Base-by-base conservation (phyloP, 805 yeast species). In the Saccharomycopsis babjevae region DNA sequence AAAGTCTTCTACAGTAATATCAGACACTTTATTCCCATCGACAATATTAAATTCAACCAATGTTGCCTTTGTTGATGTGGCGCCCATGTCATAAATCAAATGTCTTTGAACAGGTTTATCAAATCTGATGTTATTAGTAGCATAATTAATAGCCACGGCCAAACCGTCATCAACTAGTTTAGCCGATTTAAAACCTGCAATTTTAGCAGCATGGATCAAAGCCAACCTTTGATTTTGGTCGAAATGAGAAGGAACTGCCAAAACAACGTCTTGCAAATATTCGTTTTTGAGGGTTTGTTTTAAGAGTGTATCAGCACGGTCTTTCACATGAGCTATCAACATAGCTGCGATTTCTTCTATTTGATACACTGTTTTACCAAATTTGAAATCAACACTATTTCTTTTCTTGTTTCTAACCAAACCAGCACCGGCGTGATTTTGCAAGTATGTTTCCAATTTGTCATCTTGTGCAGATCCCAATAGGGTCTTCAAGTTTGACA, bases 1-100 rank as follows among this genome's bases (percentile, higher is more conserved):
- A 63, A 84, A 82, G 36, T 90, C 91, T 69, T 84, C 87, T 32
- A 89, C 79, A 43, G 83, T 86, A 43, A 91, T 74, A n/a, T 64
- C 66, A 22, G 74, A 65, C 1, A 77, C 76, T 10, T 77, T 75
- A 39, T 76, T 75, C 30, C 76, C 75, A 56, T 70, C 71, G 20
- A 72, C 70, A 25, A 81, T 81, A 18, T 73, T 71, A 64, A 85
- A 77, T 0, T 92, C 83, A 57, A 91, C 82, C n/a, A 94, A 74
- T 0, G 98, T 88, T 1, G 96, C 96, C 60, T 85, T 83, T 0
- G 96, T 88, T 0, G 96, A 85, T 1, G 96, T 96, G 5, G 97
- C 93, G 56, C 99, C 99, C 81, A 88, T 82, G 71, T 94, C 99
- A 70, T 86, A 90, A 40, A 94, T 80, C 57, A 90, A 70, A 69